Evolutionary conservation across 2,329 filamentous ascomycete species (phyloP).

Genomic region (Camillea tinctor): DNA sequence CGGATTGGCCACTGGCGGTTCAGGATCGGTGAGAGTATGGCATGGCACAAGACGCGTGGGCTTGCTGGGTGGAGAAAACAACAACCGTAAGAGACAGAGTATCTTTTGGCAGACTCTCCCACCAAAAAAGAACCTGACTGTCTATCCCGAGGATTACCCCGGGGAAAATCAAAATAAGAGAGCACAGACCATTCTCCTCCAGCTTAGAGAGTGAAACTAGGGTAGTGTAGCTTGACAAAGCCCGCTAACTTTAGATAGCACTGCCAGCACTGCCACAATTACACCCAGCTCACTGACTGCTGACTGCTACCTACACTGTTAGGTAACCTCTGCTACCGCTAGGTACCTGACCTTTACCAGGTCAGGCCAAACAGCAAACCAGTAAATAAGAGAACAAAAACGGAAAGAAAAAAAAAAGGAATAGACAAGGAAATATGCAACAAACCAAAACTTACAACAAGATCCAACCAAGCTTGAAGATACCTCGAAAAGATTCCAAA

Average conservation of each 20-base stretch:
- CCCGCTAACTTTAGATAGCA: neutral
- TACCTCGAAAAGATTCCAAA: neutral
- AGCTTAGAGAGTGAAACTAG: too few relatives aligned
- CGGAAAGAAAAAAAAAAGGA: constrained; percentile 2
- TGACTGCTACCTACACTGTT: too few relatives aligned
- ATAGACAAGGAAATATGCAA: constrained; percentile 17
- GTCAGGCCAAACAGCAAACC: neutral
- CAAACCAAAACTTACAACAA: constrained; percentile 14
- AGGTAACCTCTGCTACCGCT: too few relatives aligned
- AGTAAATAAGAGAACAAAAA: constrained; percentile 2
- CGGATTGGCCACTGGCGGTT: neutral
- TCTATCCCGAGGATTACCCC: neutral
- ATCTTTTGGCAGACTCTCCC: neutral
- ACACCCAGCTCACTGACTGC: neutral
- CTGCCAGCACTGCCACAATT: neutral
- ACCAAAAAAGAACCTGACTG: neutral
- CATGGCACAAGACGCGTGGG: neutral
- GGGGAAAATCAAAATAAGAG: neutral
- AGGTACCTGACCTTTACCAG: neutral
- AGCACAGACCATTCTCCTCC: neutral
- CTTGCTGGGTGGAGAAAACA: neutral
- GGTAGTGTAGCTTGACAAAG: neutral
- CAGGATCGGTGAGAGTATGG: neutral
- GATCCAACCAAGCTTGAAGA: neutral
- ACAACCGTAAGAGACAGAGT: neutral